Evolutionary conservation across 2,329 filamentous ascomycete genomes (phyloP).

Genomic region (Periconia digitata): DNA sequence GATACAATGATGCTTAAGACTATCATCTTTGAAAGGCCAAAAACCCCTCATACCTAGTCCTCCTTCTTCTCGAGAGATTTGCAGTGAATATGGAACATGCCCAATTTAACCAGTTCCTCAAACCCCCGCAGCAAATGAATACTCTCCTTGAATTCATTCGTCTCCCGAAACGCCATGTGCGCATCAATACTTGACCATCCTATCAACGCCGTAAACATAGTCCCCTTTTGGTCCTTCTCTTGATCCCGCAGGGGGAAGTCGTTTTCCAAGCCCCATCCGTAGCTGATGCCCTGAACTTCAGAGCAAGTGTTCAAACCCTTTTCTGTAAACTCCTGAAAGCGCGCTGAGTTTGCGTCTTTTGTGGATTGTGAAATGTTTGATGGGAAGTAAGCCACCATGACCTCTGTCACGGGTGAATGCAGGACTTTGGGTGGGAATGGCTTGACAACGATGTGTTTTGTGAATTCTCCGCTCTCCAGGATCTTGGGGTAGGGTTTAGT

Average conservation of each 20-base stretch:
- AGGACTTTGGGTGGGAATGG: background rate
- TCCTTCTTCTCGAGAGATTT: background rate
- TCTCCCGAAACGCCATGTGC: background rate
- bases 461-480: slow-evolving; percentile 8
- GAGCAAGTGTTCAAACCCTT: background rate
- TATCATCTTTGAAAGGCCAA: too few species aligned
- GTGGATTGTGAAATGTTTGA: background rate
- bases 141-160: background rate
- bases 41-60: background rate
- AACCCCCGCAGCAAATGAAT: background rate
- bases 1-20: too few species aligned
- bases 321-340: background rate
- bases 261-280: slow-evolving; percentile 10
- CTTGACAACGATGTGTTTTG: slow-evolving; percentile 6
- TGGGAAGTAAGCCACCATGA: slow-evolving; percentile 3
- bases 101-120: background rate
- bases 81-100: background rate
- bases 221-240: slow-evolving; percentile 1
- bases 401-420: background rate
- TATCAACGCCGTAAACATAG: slow-evolving; percentile 3
- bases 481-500: slow-evolving; percentile 1
- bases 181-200: slow-evolving; percentile 5
- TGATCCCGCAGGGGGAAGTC: slow-evolving; percentile 9
- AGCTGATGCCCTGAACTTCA: slow-evolving; percentile 3
- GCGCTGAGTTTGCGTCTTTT: background rate